phyloP scores from a whole-genome alignment of 768 basidiomycete genomes.

The Termitomyces sp. region DNA sequence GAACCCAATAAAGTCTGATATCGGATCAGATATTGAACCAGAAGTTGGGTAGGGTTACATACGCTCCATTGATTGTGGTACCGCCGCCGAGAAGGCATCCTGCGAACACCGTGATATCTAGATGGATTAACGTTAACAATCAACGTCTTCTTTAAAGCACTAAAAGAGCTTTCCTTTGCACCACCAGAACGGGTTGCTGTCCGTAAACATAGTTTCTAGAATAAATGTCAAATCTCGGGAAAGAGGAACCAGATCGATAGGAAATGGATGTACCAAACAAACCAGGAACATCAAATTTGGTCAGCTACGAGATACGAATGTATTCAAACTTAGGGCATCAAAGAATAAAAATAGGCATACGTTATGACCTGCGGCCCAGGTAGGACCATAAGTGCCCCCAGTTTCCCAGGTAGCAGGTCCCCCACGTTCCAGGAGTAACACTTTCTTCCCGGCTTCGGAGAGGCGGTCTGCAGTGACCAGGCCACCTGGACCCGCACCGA shows the following conservation, averaged over 20 bases:
- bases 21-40: background rate
- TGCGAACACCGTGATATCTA: conserved; percentile 56
- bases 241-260: too few relatives aligned
- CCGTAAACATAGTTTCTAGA: conserved; percentile 56
- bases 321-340: background rate
- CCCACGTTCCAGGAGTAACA: conserved; percentile 57
- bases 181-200: conserved; percentile 54
- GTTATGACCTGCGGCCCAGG: conserved; percentile 42
- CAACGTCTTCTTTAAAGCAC: background rate
- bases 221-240: background rate
- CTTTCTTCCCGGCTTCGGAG: conserved; percentile 57
- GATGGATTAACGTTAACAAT: background rate
- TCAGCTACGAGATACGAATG: conserved; percentile 31
- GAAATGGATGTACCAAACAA: conserved; percentile 33
- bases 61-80: conserved; percentile 60
- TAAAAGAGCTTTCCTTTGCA: conserved; percentile 41
- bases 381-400: conserved; percentile 50
- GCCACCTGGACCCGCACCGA: conserved; percentile 55
- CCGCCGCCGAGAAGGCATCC: conserved; percentile 63
- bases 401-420: conserved; percentile 55
- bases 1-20: conserved; percentile 46
- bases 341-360: conserved; percentile 19
- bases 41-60: conserved; percentile 14
- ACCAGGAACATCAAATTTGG: conserved; percentile 63
- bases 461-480: conserved; percentile 54